A percentile compares a stretch with the other conserved stretches of the same genome.
phyloP scores from a whole-genome alignment of 139 green algal genomes.

The Micromonas pusilla region DNA sequence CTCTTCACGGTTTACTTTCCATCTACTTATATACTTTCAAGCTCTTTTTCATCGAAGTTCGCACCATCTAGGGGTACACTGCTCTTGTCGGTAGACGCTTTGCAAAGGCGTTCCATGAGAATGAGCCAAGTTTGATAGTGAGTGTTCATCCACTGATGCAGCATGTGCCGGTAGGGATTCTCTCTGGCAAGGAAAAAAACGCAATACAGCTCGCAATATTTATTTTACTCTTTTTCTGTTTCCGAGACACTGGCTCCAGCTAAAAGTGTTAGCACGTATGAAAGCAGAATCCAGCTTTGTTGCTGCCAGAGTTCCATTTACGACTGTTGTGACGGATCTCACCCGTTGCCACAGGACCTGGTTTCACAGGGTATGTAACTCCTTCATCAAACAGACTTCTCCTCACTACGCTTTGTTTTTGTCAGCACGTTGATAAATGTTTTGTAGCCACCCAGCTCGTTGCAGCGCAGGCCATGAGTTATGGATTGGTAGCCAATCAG shows the following conservation, averaged over 20 bases:
- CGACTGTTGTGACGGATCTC: slow-evolving; percentile 25
- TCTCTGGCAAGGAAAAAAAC: no score
- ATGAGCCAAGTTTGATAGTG: slow-evolving; percentile 68
- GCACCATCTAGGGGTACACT: background rate
- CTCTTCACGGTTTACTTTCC: slow-evolving; percentile 10
- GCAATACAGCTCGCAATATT: no score
- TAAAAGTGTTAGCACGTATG: slow-evolving; percentile 14
- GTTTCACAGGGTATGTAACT: slow-evolving; percentile 32
- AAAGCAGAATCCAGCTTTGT: slow-evolving; percentile 9
- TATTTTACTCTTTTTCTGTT: no score
- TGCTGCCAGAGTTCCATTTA: slow-evolving; percentile 14
- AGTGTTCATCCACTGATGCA: slow-evolving; percentile 97
- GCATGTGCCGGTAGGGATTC: slow-evolving; percentile 59
- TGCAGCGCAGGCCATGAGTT: slow-evolving; percentile 3
- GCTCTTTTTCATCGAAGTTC: no score
- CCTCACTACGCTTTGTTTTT: background rate
- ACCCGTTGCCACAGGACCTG: slow-evolving; percentile 23
- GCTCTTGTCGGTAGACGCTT: slow-evolving; percentile 5
- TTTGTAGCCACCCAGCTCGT: slow-evolving; percentile 23
- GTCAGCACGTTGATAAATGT: slow-evolving; percentile 16
- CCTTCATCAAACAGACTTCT: no score
- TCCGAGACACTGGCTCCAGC: no score
- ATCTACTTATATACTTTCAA: background rate
- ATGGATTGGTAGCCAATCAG: background rate
- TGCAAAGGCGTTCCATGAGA: slow-evolving; percentile 33